A percentile compares a stretch with the other conserved stretches of the same genome.
phyloP scores from a whole-genome alignment of 768 basidiomycete genomes.

The Hemileccinum rubropunctum region DNA sequence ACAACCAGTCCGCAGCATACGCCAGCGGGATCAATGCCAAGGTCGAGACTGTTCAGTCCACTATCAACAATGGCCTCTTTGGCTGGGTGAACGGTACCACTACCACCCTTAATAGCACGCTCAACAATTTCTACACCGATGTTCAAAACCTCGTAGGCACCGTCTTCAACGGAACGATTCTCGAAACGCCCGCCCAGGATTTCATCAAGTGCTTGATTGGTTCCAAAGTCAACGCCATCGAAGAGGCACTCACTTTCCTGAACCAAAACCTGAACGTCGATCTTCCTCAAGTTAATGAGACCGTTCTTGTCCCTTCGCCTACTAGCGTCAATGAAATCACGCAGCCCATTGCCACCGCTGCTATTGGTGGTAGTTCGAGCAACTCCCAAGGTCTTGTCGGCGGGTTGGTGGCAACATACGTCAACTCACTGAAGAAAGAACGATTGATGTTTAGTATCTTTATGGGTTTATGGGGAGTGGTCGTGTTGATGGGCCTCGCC shows the following conservation, averaged over 20 bases:
- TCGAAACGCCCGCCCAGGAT: slow-evolving; percentile 77
- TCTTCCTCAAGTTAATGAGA: slow-evolving; percentile 74
- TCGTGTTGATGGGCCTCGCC: slow-evolving; percentile 74
- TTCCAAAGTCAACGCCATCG: slow-evolving; percentile 83
- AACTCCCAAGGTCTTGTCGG: slow-evolving; percentile 65
- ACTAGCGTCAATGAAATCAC: slow-evolving; percentile 69
- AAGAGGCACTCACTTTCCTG: slow-evolving; percentile 87
- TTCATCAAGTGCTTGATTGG: slow-evolving; percentile 91
- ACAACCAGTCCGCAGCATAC: slow-evolving; percentile 73
- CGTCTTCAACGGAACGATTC: slow-evolving; percentile 82
- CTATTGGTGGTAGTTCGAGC: slow-evolving; percentile 57
- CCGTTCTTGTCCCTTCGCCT: slow-evolving; percentile 75
- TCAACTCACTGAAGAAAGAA: slow-evolving; percentile 71
- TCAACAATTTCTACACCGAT: slow-evolving; percentile 84
- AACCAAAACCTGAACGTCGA: slow-evolving; percentile 82
- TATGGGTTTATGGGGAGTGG: slow-evolving; percentile 78
- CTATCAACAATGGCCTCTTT: slow-evolving; percentile 84
- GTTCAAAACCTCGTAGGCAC: slow-evolving; percentile 74
- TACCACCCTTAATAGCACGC: slow-evolving; percentile 78
- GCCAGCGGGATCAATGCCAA: slow-evolving; percentile 74
- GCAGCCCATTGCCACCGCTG: slow-evolving; percentile 78
- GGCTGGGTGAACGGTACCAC: slow-evolving; percentile 96
- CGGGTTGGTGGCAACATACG: slow-evolving; percentile 70
- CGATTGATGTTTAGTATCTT: slow-evolving; percentile 82
- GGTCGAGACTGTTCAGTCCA: slow-evolving; percentile 65